Percentiles rank a stretch among this genome's conserved stretches.
These are phyloP conservation scores for Penicillium bovifimosum DNA, from an alignment of 495 filamentous ascomycete species.

Conservation along the genomic window DNA sequence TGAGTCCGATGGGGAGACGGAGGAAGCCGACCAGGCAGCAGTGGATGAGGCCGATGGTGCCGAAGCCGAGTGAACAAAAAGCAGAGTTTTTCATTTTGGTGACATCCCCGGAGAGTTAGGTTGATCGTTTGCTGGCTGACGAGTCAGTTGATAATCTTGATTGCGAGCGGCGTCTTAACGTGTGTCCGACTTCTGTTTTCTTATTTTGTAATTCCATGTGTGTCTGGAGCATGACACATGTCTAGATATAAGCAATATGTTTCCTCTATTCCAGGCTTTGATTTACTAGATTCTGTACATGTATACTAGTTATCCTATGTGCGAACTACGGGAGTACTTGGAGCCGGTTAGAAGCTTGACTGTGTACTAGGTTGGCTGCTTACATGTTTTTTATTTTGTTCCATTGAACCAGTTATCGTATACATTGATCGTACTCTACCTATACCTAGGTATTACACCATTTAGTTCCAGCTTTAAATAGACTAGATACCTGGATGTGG, in stretches of 20 bases:
- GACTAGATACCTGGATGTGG: too few species aligned
- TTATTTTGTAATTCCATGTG: slow-evolving; percentile 9
- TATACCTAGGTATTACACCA: too few species aligned
- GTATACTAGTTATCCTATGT: too few species aligned
- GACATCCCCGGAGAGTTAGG: slow-evolving; percentile 18
- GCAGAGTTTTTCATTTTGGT: slow-evolving; percentile 14
- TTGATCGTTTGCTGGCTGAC: slow-evolving; percentile 24
- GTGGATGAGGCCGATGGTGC: slow-evolving; percentile 19
- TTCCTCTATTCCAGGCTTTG: background rate
- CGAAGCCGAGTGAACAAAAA: slow-evolving; percentile 22
- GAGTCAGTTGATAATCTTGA: slow-evolving; percentile 22
- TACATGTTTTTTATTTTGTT: too few species aligned
- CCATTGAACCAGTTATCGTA: too few species aligned
- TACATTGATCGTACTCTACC: too few species aligned
- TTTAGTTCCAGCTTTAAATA: too few species aligned
- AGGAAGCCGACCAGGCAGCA: slow-evolving; percentile 12
- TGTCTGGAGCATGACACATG: slow-evolving; percentile 2
- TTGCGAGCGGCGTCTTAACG: slow-evolving; percentile 34
- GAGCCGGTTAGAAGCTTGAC: too few species aligned
- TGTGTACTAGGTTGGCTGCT: too few species aligned
- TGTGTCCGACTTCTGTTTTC: slow-evolving; percentile 22
- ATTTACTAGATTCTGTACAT: background rate
- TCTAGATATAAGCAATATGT: slow-evolving; percentile 8
- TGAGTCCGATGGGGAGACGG: slow-evolving; percentile 24
- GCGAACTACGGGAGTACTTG: too few species aligned